These are phyloP conservation scores for Agaricus blazei DNA, from an alignment of 768 basidiomycete species.

Conservation along the genomic window DNA sequence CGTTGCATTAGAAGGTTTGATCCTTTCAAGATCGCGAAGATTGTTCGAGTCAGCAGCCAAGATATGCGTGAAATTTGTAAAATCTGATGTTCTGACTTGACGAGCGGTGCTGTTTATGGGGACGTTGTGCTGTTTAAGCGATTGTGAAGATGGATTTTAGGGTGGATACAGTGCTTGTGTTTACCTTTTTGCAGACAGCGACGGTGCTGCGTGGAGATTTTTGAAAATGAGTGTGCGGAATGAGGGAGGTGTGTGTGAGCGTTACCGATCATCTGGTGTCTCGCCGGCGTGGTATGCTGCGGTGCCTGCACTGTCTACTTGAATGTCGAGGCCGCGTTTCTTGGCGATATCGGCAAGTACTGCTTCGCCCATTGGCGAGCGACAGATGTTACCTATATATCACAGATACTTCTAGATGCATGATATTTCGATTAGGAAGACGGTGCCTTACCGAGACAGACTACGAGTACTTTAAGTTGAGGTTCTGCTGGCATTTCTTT, in stretches of 20 bases:
- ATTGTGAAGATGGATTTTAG: background rate
- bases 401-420: background rate
- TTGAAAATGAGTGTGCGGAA: background rate
- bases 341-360: constrained; percentile 67
- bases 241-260: background rate
- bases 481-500: constrained; percentile 10
- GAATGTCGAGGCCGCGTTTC: constrained; percentile 60
- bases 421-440: background rate
- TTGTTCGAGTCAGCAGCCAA: constrained; percentile 82
- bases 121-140: constrained; percentile 53
- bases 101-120: constrained; percentile 68
- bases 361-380: constrained; percentile 91
- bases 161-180: background rate
- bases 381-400: constrained; percentile 70
- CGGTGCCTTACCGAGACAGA: constrained; percentile 52
- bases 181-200: constrained; percentile 65
- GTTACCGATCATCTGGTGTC: constrained; percentile 70
- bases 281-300: constrained; percentile 81
- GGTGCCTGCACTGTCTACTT: constrained; percentile 83
- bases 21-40: constrained; percentile 52
- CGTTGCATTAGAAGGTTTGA: constrained; percentile 45
- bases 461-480: constrained; percentile 57
- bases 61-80: constrained; percentile 74
- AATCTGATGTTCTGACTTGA: constrained; percentile 65
- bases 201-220: constrained; percentile 46